phyloP scores from a whole-genome alignment of 2,329 filamentous ascomycete genomes.

The Epicoccum nigrum region DNA sequence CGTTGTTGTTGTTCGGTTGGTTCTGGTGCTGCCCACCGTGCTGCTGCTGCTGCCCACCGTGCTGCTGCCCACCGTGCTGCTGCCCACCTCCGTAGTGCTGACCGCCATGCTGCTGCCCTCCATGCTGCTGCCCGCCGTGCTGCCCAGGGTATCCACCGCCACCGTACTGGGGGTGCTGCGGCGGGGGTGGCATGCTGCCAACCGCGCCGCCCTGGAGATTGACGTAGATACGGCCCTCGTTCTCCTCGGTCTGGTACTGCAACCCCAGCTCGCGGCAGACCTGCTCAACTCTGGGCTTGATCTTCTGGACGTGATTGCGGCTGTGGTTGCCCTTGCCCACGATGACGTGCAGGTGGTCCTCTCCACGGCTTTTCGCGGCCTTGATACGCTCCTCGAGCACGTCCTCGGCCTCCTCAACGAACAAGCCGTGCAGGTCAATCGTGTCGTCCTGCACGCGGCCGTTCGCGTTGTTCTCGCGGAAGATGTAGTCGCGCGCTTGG shows the following conservation, averaged over 20 bases:
- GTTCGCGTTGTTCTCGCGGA: constrained; percentile 87
- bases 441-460: constrained; percentile 78
- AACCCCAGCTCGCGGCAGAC: constrained; percentile 83
- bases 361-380: constrained; percentile 73
- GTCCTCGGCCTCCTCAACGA: constrained; percentile 91
- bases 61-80: constrained; percentile 46
- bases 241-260: constrained; percentile 83
- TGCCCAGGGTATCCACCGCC: constrained; percentile 40
- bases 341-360: constrained; percentile 89
- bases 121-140: constrained; percentile 44
- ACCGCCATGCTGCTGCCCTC: constrained; percentile 47
- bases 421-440: constrained; percentile 94
- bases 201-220: constrained; percentile 75
- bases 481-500: constrained; percentile 92
- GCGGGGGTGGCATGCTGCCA: constrained; percentile 48
- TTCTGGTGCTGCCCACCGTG: constrained; percentile 37
- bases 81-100: constrained; percentile 52
- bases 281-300: constrained; percentile 92
- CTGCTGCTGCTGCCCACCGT: constrained; percentile 41
- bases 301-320: constrained; percentile 80
- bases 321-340: constrained; percentile 96
- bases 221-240: constrained; percentile 87
- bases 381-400: constrained; percentile 86
- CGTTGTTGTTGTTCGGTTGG: constrained; percentile 53
- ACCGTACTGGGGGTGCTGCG: constrained; percentile 46